Evolutionary conservation across 768 basidiomycete genomes (phyloP), one percentile per base, ranked within the genome.

Genomic region (Pulveroboletus sp.): DNA sequence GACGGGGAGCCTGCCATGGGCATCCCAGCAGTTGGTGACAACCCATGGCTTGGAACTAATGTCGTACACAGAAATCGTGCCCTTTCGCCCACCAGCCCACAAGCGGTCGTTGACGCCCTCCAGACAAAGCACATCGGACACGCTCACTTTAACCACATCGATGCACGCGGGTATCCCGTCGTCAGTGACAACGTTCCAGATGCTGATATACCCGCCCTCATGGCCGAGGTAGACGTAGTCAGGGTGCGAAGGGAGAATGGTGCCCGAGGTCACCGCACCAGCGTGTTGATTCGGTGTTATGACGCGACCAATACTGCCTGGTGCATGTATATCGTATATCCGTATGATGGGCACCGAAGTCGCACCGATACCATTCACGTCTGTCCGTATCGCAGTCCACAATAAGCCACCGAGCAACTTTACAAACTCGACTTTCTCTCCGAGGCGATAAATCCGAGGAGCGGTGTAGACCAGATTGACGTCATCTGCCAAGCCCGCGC

Each of bases 21-120:
- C 93, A 53, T 76, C 77, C 94, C 94, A 97, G 35, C 76, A 75
- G 65, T 96, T 97, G 51, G 86, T 90, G 52, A 89, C 81, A 17
- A 82, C 66, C 93, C 94, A 97, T 13, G 93, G 93, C 52, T 76
- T 77, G 17, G 74, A 68, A 9, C 71, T 67, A 30, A 88, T 80
- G 63, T 94, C 91, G 66, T 88, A 96, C 3, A 83, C 89, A 13
- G 83, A 75, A 40, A 97, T 88, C 65, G 76, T 75, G 0, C 95
- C 95, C 54, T 82, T 88, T 53, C 95, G 66, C 27, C 81, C 82
- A 0, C 95, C 95, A 8, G 82, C 87, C 95, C 95, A 98, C 32
- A 99, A 69, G 46, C 82, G 72, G 46, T 87, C 76, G 49, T 87
- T 82, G 11, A 97, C 89, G 1, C 93, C 94, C 61, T 85, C 89